These are phyloP conservation scores for Phyllachora maydis DNA, from an alignment of 2,329 filamentous ascomycete species.

Conservation along the genomic window DNA sequence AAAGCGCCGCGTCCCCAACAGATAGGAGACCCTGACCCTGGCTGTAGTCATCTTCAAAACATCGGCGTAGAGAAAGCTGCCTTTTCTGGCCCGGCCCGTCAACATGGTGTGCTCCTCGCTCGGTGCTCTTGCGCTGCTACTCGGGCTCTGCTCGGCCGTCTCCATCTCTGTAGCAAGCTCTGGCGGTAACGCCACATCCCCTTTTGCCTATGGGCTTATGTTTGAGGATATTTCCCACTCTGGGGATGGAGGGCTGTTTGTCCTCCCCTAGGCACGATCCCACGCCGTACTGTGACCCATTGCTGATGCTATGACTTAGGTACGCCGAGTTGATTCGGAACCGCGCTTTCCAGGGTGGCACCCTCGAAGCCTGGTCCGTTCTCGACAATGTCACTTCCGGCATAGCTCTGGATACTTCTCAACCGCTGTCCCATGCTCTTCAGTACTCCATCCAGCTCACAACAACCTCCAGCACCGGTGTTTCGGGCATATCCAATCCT, in stretches of 20 bases:
- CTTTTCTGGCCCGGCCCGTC: no score
- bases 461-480: slow-evolving; percentile 9
- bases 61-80: no score
- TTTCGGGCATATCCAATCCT: slow-evolving; percentile 26
- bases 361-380: slow-evolving; percentile 22
- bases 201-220: slow-evolving; percentile 1
- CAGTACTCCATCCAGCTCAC: slow-evolving; percentile 26
- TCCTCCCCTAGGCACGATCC: not conserved
- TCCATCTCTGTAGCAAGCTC: not conserved
- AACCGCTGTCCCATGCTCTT: slow-evolving; percentile 29
- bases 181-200: not conserved
- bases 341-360: slow-evolving; percentile 41
- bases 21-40: no score
- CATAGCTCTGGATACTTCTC: slow-evolving; percentile 22
- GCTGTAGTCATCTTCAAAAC: no score
- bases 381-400: slow-evolving; percentile 18
- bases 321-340: slow-evolving; percentile 54
- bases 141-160: no score
- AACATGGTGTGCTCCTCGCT: no score
- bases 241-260: slow-evolving; percentile 1
- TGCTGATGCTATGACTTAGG: no score
- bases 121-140: no score
- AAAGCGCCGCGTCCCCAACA: no score
- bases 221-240: slow-evolving; percentile 1
- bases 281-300: not conserved